phyloP scores from a whole-genome alignment of 2,329 filamentous ascomycete species.

The Endocalyx cinctus region DNA sequence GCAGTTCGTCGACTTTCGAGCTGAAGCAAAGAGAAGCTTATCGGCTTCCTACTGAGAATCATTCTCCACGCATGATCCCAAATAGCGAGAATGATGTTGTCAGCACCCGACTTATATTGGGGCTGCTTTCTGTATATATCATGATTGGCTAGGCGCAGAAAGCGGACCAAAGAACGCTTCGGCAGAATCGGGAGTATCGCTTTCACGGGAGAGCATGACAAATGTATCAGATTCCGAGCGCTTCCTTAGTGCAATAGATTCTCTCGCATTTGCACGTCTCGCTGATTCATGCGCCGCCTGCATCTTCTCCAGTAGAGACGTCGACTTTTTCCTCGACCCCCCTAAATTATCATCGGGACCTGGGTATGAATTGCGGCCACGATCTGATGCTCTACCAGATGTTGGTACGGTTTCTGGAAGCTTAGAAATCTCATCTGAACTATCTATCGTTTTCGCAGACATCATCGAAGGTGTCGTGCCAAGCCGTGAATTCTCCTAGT shows the following conservation, averaged over 20 bases:
- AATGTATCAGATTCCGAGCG: constrained; percentile 19
- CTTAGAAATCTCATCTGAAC: background rate
- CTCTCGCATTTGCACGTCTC: constrained; percentile 19
- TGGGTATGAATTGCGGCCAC: background rate
- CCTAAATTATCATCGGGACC: constrained; percentile 1
- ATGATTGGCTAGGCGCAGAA: too few relatives aligned
- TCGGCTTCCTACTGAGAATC: too few relatives aligned
- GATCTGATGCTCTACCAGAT: constrained; percentile 2
- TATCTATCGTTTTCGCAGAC: constrained; percentile 9
- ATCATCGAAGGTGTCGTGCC: constrained; percentile 13
- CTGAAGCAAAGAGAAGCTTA: too few relatives aligned
- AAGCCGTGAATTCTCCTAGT: constrained; percentile 22
- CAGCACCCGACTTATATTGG: too few relatives aligned
- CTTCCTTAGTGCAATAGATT: constrained; percentile 12
- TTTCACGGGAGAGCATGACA: too few relatives aligned
- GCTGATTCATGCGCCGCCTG: constrained; percentile 22
- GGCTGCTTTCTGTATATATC: too few relatives aligned
- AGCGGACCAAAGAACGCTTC: too few relatives aligned
- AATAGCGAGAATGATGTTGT: too few relatives aligned
- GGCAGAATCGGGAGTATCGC: too few relatives aligned
- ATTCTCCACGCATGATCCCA: too few relatives aligned
- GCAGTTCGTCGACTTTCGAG: too few relatives aligned
- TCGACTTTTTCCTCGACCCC: constrained; percentile 1
- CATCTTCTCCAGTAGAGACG: constrained; percentile 15
- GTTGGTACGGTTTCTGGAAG: constrained; percentile 1